These are phyloP conservation scores for Lactarius akahatsu DNA, from an alignment of 768 basidiomycete genomes.

Conservation along the genomic window DNA sequence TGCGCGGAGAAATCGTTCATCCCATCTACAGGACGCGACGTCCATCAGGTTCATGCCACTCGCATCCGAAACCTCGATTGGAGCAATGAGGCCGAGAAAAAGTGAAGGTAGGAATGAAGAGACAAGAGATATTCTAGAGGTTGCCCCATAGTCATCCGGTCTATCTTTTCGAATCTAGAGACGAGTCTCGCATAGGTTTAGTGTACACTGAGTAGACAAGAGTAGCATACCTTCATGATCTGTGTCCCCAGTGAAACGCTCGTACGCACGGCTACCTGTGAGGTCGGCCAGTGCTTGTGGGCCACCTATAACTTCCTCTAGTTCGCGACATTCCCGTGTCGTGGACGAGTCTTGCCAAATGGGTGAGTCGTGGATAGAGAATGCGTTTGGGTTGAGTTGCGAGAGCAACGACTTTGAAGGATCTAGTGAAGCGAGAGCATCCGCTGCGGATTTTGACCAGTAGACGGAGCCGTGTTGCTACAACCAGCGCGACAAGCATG, in stretches of 20 bases:
- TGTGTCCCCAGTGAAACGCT: conserved; percentile 88
- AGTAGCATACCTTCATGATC: conserved; percentile 60
- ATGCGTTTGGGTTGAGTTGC: conserved; percentile 64
- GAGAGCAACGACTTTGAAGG: conserved; percentile 48
- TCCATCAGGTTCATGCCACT: conserved; percentile 92
- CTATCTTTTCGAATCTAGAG: conserved; percentile 55
- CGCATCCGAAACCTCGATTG: conserved; percentile 84
- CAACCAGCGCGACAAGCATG: background rate
- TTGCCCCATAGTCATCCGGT: conserved; percentile 55
- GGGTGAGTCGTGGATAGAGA: conserved; percentile 65
- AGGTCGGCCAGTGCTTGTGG: conserved; percentile 68
- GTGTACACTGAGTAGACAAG: background rate
- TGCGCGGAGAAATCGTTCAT: conserved; percentile 59
- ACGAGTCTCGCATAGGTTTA: conserved; percentile 1
- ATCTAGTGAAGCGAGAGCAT: conserved; percentile 54
- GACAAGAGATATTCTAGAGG: conserved; percentile 71
- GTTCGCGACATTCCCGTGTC: conserved; percentile 62
- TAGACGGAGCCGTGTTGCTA: conserved; percentile 89
- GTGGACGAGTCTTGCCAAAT: conserved; percentile 95
- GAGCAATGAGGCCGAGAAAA: conserved; percentile 74
- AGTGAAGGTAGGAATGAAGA: conserved; percentile 82
- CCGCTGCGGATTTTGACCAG: conserved; percentile 62
- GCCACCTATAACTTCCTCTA: conserved; percentile 70
- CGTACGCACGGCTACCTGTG: conserved; percentile 82
- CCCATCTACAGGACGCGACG: conserved; percentile 72